Evolutionary conservation across 306 rosid species (phyloP).

Genomic region (Pterocarpus santalinus): DNA sequence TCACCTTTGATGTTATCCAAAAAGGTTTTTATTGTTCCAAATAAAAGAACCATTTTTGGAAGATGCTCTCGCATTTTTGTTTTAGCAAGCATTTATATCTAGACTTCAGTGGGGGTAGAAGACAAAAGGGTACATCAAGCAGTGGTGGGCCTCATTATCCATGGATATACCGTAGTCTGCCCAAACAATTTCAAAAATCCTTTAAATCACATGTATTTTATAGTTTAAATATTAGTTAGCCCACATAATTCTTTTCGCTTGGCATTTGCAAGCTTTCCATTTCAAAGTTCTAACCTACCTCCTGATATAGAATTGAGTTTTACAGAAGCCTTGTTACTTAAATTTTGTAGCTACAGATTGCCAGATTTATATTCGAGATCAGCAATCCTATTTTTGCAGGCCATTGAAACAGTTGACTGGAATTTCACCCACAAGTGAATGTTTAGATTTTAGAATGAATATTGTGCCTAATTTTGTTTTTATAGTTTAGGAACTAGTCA

Average conservation of each 20-base stretch:
- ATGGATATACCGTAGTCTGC: background rate
- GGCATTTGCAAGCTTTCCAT: background rate
- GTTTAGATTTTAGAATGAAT: background rate
- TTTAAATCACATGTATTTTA: background rate
- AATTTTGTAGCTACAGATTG: background rate
- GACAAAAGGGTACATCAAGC: conserved; percentile 2
- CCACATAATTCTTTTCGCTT: too few relatives aligned
- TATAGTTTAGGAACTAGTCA: conserved; percentile 4
- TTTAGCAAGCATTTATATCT: too few relatives aligned
- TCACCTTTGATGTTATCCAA: conserved; percentile 9
- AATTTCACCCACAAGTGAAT: conserved; percentile 11
- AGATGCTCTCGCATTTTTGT: too few relatives aligned
- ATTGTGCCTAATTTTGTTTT: conserved; percentile 16
- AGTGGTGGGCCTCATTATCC: background rate
- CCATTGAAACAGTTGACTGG: background rate
- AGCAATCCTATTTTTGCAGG: background rate
- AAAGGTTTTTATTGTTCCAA: too few relatives aligned
- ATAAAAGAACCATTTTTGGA: too few relatives aligned
- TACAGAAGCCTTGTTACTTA: background rate
- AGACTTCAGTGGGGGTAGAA: background rate
- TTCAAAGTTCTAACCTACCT: background rate
- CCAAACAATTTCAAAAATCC: background rate
- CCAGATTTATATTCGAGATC: conserved; percentile 6
- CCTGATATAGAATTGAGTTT: background rate
- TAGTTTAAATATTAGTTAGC: background rate